These are phyloP conservation scores for Wickerhamomyces chambardii DNA, from an alignment of 805 yeast genomes.

Conservation along the genomic window DNA sequence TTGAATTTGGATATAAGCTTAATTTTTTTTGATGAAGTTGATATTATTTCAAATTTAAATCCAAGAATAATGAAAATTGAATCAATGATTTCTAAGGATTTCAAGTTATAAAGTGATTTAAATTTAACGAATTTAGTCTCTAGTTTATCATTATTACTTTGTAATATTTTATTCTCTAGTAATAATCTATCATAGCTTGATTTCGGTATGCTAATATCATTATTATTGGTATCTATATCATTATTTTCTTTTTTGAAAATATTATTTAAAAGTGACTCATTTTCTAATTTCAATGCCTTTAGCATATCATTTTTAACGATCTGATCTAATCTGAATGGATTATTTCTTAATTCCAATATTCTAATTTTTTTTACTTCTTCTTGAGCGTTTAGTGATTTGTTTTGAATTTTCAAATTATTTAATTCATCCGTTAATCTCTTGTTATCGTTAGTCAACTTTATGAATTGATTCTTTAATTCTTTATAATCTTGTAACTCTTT, in stretches of 20 bases:
- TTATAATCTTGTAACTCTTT: no score
- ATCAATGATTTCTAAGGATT: conserved; percentile 64
- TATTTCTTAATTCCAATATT: conserved; percentile 54
- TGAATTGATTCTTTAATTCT: no score
- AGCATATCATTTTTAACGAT: conserved; percentile 44
- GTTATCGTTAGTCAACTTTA: conserved; percentile 26
- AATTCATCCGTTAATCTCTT: conserved; percentile 26
- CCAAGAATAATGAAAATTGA: conserved; percentile 65
- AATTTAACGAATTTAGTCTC: conserved; percentile 44
- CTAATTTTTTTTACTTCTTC: conserved; percentile 31
- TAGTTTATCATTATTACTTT: conserved; percentile 35
- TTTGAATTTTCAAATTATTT: conserved; percentile 26
- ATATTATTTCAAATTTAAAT: conserved; percentile 52
- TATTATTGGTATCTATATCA: no score
- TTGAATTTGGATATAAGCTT: conserved; percentile 42
- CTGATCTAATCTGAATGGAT: conserved; percentile 59
- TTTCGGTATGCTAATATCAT: conserved; percentile 34
- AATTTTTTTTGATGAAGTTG: conserved; percentile 32
- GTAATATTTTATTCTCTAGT: conserved; percentile 39
- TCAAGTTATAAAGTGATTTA: conserved; percentile 48
- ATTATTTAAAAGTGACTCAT: conserved; percentile 35
- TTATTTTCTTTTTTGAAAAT: conserved; percentile 9
- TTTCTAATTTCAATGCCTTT: conserved; percentile 46
- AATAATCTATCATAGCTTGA: conserved; percentile 56
- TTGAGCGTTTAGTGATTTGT: conserved; percentile 25